These are phyloP conservation scores for Fusarium domesticum DNA, from an alignment of 2,329 filamentous ascomycete species.

Conservation along the genomic window DNA sequence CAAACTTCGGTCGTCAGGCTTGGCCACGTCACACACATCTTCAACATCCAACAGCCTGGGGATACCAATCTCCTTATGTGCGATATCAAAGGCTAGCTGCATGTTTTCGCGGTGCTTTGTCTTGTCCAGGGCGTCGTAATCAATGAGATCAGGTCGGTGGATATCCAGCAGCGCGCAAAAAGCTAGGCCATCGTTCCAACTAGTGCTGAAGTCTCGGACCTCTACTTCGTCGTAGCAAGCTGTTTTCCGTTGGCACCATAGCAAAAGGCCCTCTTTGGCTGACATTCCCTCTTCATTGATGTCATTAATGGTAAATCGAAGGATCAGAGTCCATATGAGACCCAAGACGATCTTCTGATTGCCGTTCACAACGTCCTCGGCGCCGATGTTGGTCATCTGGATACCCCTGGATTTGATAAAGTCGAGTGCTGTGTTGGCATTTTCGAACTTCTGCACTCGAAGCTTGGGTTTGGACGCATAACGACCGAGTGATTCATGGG, in stretches of 20 bases:
- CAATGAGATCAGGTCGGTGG: constrained; percentile 93
- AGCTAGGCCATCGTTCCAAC: constrained; percentile 96
- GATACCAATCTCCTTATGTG: constrained; percentile 93
- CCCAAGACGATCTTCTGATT: constrained; percentile 97
- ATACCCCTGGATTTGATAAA: constrained; percentile 90
- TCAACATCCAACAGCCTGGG: constrained; percentile 94
- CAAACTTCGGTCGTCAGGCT: constrained; percentile 91
- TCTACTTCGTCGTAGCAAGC: constrained; percentile 98
- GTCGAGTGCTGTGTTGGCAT: constrained; percentile 92
- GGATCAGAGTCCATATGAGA: constrained; percentile 96
- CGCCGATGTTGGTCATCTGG: constrained; percentile 97
- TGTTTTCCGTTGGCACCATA: constrained; percentile 98
- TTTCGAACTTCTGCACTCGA: constrained; percentile 95
- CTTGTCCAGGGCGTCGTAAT: constrained; percentile 94
- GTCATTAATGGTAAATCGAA: constrained; percentile 96
- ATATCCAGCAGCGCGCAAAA: constrained; percentile 97
- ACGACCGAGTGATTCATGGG: constrained; percentile 88
- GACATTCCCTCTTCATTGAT: constrained; percentile 98
- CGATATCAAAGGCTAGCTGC: constrained; percentile 96
- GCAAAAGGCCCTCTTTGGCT: constrained; percentile 87
- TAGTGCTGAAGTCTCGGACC: constrained; percentile 88
- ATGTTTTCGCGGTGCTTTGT: constrained; percentile 93
- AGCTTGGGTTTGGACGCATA: constrained; percentile 96
- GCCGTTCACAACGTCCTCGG: constrained; percentile 96
- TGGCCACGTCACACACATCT: constrained; percentile 94